Conservation (phyloP, 2,329 filamentous ascomycete genomes). For the Ophiocordyceps sinensis region DNA sequence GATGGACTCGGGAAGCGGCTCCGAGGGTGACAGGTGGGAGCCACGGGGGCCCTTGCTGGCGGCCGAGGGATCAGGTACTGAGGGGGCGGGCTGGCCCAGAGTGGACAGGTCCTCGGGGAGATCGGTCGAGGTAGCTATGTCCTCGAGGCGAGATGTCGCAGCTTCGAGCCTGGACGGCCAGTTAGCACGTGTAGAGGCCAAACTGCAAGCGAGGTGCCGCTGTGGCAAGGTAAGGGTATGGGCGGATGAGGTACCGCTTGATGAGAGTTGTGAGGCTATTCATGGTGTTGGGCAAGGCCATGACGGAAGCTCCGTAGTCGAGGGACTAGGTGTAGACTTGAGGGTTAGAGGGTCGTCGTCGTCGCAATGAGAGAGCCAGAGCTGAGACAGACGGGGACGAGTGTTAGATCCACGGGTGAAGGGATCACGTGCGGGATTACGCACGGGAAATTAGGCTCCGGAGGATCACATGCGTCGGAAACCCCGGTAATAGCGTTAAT, state of each 20-base stretch:
- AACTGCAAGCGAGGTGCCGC: neutral
- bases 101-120: slow-evolving; percentile 35
- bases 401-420: no score
- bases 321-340: no score
- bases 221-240: neutral
- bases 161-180: slow-evolving; percentile 68
- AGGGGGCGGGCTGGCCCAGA: slow-evolving; percentile 19
- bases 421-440: no score
- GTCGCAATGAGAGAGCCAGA: no score
- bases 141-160: slow-evolving; percentile 88
- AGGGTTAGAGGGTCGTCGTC: no score
- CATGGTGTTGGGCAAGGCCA: slow-evolving; percentile 74
- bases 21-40: slow-evolving; percentile 24
- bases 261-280: slow-evolving; percentile 94
- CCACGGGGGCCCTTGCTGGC: slow-evolving; percentile 24
- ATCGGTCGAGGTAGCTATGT: slow-evolving; percentile 73
- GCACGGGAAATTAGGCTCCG: no score
- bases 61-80: slow-evolving; percentile 13
- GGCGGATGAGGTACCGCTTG: slow-evolving; percentile 58
- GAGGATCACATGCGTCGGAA: no score
- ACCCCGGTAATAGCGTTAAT: no score
- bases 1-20: slow-evolving; percentile 59
- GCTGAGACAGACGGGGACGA: no score
- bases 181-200: slow-evolving; percentile 26
- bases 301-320: slow-evolving; percentile 15